Conservation (phyloP, 345 rosid genomes). For the Nephelium lappaceum region DNA sequence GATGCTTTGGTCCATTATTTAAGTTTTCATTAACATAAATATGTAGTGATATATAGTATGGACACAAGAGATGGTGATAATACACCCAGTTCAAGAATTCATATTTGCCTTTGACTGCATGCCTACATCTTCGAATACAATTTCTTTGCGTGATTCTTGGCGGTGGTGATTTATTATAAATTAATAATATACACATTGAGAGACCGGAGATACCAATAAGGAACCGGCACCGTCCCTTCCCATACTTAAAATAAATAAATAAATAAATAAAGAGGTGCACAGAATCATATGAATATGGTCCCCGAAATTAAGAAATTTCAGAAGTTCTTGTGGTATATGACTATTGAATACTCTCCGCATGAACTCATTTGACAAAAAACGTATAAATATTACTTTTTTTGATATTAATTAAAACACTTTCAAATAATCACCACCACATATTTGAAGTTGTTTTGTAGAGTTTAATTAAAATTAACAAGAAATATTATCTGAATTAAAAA, state of each 20-base stretch:
- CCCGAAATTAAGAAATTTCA: neutral
- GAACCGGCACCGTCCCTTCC: no score
- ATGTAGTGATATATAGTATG: neutral
- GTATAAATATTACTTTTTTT: no score
- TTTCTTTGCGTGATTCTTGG: conserved; percentile 23
- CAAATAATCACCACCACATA: neutral
- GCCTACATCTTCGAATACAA: neutral
- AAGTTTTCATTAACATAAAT: conserved; percentile 10
- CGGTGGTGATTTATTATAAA: neutral
- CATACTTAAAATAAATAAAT: neutral
- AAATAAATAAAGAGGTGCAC: neutral
- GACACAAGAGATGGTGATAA: conserved; percentile 1
- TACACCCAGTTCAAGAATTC: conserved; percentile 11
- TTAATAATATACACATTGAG: neutral
- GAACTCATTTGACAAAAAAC: no score
- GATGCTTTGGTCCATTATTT: conserved; percentile 29
- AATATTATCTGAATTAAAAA: no score
- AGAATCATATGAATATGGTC: conserved; percentile 22
- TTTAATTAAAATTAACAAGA: no score
- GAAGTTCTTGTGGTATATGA: neutral
- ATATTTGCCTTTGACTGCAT: conserved; percentile 16
- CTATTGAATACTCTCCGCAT: no score
- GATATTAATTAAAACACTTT: no score
- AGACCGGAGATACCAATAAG: neutral
- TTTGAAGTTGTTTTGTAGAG: neutral